Evolutionary conservation across 805 yeast species (phyloP).

Genomic region (Soucietia sequanensis): DNA sequence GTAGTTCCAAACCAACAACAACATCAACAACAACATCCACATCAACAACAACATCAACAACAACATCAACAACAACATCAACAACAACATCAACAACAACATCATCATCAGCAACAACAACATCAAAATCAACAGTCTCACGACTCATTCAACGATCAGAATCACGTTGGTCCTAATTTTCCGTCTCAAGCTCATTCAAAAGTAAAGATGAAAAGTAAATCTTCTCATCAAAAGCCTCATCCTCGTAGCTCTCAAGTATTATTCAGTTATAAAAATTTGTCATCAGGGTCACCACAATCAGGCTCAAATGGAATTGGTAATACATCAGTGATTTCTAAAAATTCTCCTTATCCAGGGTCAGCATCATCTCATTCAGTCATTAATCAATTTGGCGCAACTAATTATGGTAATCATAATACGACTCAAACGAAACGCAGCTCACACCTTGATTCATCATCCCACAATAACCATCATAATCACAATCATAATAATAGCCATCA

Average conservation of each 20-base stretch:
- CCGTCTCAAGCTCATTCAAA: slow-evolving; percentile 14
- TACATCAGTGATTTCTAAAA: slow-evolving; percentile 6
- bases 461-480: not conserved
- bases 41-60: slow-evolving; percentile 5
- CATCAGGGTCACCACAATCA: slow-evolving; percentile 5
- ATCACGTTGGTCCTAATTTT: slow-evolving; percentile 5
- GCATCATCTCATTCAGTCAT: slow-evolving; percentile 7
- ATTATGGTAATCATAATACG: not conserved
- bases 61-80: slow-evolving; percentile 2
- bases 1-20: slow-evolving; percentile 1
- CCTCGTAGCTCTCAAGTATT: slow-evolving; percentile 33
- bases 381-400: not conserved
- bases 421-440: not conserved
- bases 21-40: slow-evolving; percentile 2
- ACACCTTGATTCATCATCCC: not conserved
- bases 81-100: slow-evolving; percentile 2
- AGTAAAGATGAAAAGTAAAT: slow-evolving; percentile 5
- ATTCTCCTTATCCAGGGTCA: slow-evolving; percentile 22
- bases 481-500: not conserved
- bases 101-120: too few relatives aligned
- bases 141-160: slow-evolving; percentile 2
- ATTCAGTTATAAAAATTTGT: slow-evolving; percentile 33
- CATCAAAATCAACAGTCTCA: slow-evolving; percentile 1
- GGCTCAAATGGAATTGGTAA: too few relatives aligned
- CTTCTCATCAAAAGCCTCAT: slow-evolving; percentile 8